These are phyloP conservation scores for Monilinia aucupariae DNA, from an alignment of 2,329 filamentous ascomycete species.

Conservation along the genomic window DNA sequence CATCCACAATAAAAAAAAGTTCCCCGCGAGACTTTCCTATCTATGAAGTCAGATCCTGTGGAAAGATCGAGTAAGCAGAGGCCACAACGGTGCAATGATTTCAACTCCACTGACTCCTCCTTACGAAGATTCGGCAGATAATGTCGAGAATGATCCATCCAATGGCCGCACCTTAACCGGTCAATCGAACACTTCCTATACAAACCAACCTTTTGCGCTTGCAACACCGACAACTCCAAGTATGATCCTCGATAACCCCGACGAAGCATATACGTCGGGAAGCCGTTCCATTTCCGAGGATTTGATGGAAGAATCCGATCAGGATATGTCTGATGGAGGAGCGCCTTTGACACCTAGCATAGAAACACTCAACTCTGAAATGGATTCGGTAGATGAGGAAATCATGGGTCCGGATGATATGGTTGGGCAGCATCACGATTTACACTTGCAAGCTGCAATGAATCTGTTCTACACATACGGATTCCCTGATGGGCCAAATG, in stretches of 20 bases:
- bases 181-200: constrained; percentile 1
- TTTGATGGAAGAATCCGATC: constrained; percentile 27
- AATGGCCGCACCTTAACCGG: constrained; percentile 17
- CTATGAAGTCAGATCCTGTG: constrained; percentile 19
- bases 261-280: constrained; percentile 20
- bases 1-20: background rate
- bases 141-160: constrained; percentile 16
- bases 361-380: constrained; percentile 24
- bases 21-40: background rate
- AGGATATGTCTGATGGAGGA: constrained; percentile 33
- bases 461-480: background rate
- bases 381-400: constrained; percentile 29
- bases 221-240: constrained; percentile 21
- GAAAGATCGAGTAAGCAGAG: constrained; percentile 20
- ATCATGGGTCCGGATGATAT: constrained; percentile 27
- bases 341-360: constrained; percentile 23
- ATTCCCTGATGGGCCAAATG: no score
- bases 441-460: background rate
- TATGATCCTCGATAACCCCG: constrained; percentile 19
- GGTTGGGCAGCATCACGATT: constrained; percentile 14
- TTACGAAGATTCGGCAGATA: constrained; percentile 24
- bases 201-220: constrained; percentile 6
- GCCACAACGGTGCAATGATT: constrained; percentile 25
- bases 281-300: constrained; percentile 15
- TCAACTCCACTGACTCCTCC: constrained; percentile 28